Base-by-base conservation (phyloP, 139 green algal genomes). In the Eudorina sp. region DNA sequence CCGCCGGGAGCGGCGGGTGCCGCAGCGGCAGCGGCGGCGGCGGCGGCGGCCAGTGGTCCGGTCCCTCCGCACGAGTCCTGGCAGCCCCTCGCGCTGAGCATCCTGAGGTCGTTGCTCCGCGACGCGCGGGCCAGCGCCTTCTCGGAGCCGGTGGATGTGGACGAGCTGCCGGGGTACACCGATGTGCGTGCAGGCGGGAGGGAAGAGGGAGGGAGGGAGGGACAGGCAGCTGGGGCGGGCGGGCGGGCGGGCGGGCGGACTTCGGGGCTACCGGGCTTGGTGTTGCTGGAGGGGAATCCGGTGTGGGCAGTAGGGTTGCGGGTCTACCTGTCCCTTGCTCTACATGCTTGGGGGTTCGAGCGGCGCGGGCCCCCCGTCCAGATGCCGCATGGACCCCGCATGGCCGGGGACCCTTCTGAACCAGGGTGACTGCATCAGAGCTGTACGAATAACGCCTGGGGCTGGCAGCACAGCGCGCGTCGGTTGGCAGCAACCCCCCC, bases 81-180 rank as follows among this genome's bases (percentile, higher is more conserved):
- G 80, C 29, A 86, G 60, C 62, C 51, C n/a, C 51, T 64, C 62
- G 62, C 41, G 11, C 5, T 38, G 4, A 27, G 29, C n/a, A 53
- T 77, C n/a, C 36, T 77, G 23, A 34, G 45, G 18, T 18, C 19
- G 29, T 3, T 64, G 41, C 5, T 72, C 6, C 0, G 23, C 0
- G 80, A 77, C 25, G 23, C 80, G 16, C 60, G 60, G n/a, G 62
- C 80, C 19, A 21, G 7, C n/a, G n/a, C 62, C 43, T 86, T 78
- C 34, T 18, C 23, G 25, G 11, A 25, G 23, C 77, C 77, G 13
- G 77, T 84, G 53, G 58, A 84, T 53, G 19, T 36, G 5, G 21
- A 83, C 75, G 31, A 68, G 53, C 53, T 84, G 36, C 77, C 77
- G 13, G 77, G 77, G 3, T 84, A 84, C 55, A 34, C 25, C 21